A percentile compares a stretch with the other conserved stretches of the same genome.
Conservation (phyloP, 768 basidiomycete genomes). For the Mycena galericulata region DNA sequence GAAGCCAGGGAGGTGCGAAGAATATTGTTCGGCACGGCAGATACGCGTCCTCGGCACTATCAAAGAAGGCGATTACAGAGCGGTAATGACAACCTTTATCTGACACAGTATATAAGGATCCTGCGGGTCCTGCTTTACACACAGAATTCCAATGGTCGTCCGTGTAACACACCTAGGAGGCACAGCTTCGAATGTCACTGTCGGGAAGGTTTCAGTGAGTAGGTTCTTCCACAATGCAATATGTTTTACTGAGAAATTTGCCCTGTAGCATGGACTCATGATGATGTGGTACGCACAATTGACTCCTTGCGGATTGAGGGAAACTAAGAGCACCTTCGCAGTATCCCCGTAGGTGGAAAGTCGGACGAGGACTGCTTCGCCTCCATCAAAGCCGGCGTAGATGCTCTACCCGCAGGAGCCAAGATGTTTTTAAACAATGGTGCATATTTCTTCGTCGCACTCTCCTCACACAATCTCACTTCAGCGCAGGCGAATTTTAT, state of each 20-base stretch:
- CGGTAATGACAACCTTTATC: no score
- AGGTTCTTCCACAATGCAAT: not conserved
- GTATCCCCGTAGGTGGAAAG: conserved; percentile 55
- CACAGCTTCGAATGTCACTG: conserved; percentile 48
- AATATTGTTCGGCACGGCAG: no score
- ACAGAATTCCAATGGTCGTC: conserved; percentile 43
- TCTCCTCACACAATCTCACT: not conserved
- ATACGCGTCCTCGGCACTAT: no score
- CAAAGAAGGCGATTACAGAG: no score
- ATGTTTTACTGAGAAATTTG: no score
- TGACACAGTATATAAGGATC: no score
- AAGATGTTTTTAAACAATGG: conserved; percentile 62
- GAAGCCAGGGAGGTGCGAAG: no score
- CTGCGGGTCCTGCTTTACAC: no score
- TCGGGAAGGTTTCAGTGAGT: conserved; percentile 55
- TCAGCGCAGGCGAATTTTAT: conserved; percentile 26
- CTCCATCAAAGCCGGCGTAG: conserved; percentile 67
- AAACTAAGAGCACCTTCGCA: not conserved
- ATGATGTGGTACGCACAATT: conserved; percentile 22
- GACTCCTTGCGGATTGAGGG: no score
- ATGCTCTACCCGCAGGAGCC: conserved; percentile 54
- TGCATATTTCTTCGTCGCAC: conserved; percentile 34
- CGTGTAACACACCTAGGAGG: conserved; percentile 52
- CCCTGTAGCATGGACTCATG: conserved; percentile 36
- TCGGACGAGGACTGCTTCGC: conserved; percentile 72